Evolutionary conservation across 345 rosid species (phyloP).

Genomic region (Cochlearia excelsa): DNA sequence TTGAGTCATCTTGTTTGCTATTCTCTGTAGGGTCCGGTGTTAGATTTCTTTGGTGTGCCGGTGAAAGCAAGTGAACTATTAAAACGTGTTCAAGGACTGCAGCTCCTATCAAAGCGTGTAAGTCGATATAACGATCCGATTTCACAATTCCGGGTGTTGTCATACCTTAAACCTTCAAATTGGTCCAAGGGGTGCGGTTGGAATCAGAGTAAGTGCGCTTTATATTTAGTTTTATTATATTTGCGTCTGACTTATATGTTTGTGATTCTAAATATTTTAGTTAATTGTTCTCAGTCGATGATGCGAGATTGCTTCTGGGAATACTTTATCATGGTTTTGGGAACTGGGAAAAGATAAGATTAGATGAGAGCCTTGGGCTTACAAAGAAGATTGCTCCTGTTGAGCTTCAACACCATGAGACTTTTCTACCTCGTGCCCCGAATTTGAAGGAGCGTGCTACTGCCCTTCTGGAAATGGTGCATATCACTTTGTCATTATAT

Average conservation of each 20-base stretch:
- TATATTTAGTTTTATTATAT: conserved; percentile 1
- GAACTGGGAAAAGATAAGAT: conserved; percentile 94
- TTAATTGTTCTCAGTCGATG: conserved; percentile 61
- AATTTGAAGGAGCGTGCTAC: conserved; percentile 95
- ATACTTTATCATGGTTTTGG: conserved; percentile 90
- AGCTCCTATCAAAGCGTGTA: conserved; percentile 80
- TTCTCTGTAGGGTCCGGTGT: conserved; percentile 69
- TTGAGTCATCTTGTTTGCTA: conserved; percentile 10
- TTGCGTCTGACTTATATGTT: conserved; percentile 8
- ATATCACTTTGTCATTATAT: conserved; percentile 10
- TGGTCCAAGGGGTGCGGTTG: conserved; percentile 99
- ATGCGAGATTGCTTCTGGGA: conserved; percentile 98
- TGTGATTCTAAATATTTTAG: conserved; percentile 2
- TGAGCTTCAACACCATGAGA: conserved; percentile 98
- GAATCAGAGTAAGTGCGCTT: conserved; percentile 73
- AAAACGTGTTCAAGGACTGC: conserved; percentile 84
- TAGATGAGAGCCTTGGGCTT: conserved; percentile 92
- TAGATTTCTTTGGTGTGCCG: conserved; percentile 95
- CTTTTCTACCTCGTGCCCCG: conserved; percentile 97
- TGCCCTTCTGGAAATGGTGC: conserved; percentile 97
- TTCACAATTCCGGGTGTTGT: conserved; percentile 79
- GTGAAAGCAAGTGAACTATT: conserved; percentile 87
- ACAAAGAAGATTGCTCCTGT: conserved; percentile 95
- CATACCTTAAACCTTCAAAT: conserved; percentile 89
- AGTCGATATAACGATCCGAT: conserved; percentile 76